phyloP scores from a whole-genome alignment of 2,329 filamentous ascomycete species.

The Calonectria pauciramosa region DNA sequence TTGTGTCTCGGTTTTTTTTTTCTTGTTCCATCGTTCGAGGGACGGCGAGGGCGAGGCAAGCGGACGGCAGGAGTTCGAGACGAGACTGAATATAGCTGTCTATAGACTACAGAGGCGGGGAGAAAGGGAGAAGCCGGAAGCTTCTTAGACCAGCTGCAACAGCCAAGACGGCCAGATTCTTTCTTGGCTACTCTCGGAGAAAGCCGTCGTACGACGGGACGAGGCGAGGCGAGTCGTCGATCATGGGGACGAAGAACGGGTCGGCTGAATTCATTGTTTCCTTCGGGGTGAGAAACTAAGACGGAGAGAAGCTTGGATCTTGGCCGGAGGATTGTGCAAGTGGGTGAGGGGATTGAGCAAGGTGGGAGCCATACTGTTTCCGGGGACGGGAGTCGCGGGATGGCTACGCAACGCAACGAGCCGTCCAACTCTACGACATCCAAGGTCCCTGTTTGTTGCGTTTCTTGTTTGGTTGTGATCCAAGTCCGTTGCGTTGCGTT shows the following conservation, averaged over 20 bases:
- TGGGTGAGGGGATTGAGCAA: background rate
- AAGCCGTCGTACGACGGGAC: conserved; percentile 24
- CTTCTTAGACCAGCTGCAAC: background rate
- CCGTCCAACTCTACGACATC: background rate
- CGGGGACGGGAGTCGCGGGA: conserved; percentile 24
- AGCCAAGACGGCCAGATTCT: background rate
- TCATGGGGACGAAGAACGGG: conserved; percentile 5
- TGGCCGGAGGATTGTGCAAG: background rate
- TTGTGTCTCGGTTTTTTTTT: background rate
- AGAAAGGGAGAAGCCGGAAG: background rate
- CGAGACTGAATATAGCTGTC: background rate
- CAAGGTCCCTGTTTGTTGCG: background rate
- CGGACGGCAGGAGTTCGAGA: background rate
- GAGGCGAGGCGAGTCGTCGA: conserved; percentile 14
- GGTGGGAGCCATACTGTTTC: conserved; percentile 14
- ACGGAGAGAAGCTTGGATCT: background rate
- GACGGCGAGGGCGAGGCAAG: conserved; percentile 2
- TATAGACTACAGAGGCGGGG: background rate
- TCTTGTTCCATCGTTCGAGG: background rate
- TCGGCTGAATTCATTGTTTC: conserved; percentile 5
- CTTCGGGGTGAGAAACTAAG: background rate
- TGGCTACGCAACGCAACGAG: conserved; percentile 17
- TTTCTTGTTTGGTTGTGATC: background rate
- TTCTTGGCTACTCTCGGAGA: background rate
- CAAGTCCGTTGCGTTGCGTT: background rate